phyloP scores from a whole-genome alignment of 768 basidiomycete species.

The Boletus fagicola region DNA sequence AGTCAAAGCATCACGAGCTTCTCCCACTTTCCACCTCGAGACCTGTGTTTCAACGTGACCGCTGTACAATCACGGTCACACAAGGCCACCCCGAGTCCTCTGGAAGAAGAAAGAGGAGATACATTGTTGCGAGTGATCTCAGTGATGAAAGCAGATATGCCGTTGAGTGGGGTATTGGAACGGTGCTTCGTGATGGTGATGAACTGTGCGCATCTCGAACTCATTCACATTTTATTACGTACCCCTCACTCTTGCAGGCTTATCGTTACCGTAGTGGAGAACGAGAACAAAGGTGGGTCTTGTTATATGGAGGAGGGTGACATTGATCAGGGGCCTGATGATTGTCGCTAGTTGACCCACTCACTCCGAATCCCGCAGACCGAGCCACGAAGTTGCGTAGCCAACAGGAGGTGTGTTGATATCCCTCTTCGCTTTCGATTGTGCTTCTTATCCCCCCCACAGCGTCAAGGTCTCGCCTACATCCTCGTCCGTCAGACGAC shows the following conservation, averaged over 20 bases:
- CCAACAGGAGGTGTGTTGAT: conserved; percentile 78
- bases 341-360: conserved; percentile 56
- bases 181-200: conserved; percentile 92
- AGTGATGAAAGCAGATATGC: conserved; percentile 94
- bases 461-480: conserved; percentile 88
- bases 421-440: conserved; percentile 1
- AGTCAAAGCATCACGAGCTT: conserved; percentile 59
- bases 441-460: conserved; percentile 10
- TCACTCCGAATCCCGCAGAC: conserved; percentile 69
- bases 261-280: conserved; percentile 89
- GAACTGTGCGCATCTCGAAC: conserved; percentile 53
- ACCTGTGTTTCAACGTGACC: conserved; percentile 84
- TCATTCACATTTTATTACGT: background rate
- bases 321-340: conserved; percentile 1
- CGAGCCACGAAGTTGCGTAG: conserved; percentile 75
- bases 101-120: conserved; percentile 58
- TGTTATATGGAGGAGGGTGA: background rate
- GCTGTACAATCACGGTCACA: conserved; percentile 85
- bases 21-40: conserved; percentile 67
- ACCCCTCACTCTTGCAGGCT: conserved; percentile 41
- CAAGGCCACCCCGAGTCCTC: conserved; percentile 78
- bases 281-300: conserved; percentile 77
- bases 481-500: conserved; percentile 89
- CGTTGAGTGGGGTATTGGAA: conserved; percentile 97
- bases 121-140: conserved; percentile 91